These are phyloP conservation scores for Bathelium albidoporum DNA, from an alignment of 495 filamentous ascomycete species.

Conservation along the genomic window DNA sequence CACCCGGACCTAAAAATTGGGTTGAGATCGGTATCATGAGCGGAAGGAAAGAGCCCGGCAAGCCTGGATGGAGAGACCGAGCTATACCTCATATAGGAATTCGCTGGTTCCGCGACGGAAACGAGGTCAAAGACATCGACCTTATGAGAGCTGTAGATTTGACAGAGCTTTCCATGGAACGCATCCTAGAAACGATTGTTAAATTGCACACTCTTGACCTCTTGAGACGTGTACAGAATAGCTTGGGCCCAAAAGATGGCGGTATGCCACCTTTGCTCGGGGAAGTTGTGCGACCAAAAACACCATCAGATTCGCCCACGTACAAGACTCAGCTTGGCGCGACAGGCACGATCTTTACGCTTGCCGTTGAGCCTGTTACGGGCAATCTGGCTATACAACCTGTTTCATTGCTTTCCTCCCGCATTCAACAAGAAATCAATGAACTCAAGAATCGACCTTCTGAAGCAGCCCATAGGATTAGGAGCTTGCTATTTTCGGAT, in stretches of 20 bases:
- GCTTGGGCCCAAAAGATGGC: constrained; percentile 42
- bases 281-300: constrained; percentile 41
- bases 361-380: constrained; percentile 17
- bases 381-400: constrained; percentile 18
- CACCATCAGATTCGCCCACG: constrained; percentile 38
- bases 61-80: constrained; percentile 27
- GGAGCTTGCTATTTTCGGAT: constrained; percentile 13
- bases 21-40: constrained; percentile 74
- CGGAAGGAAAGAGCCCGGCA: constrained; percentile 38
- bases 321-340: constrained; percentile 11
- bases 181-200: constrained; percentile 61
- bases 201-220: constrained; percentile 61
- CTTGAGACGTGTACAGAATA: constrained; percentile 48
- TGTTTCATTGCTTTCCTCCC: not conserved
- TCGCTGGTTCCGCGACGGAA: constrained; percentile 76
- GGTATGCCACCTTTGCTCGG: constrained; percentile 42
- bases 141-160: constrained; percentile 49
- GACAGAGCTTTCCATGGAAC: constrained; percentile 57
- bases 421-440: constrained; percentile 21
- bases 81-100: constrained; percentile 47
- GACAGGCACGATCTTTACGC: constrained; percentile 2
- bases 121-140: constrained; percentile 54
- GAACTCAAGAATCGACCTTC: constrained; percentile 8
- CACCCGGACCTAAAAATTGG: constrained; percentile 68
- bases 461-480: constrained; percentile 14